phyloP scores from a whole-genome alignment of 2,329 filamentous ascomycete genomes.

The Curvularia verruculosa region DNA sequence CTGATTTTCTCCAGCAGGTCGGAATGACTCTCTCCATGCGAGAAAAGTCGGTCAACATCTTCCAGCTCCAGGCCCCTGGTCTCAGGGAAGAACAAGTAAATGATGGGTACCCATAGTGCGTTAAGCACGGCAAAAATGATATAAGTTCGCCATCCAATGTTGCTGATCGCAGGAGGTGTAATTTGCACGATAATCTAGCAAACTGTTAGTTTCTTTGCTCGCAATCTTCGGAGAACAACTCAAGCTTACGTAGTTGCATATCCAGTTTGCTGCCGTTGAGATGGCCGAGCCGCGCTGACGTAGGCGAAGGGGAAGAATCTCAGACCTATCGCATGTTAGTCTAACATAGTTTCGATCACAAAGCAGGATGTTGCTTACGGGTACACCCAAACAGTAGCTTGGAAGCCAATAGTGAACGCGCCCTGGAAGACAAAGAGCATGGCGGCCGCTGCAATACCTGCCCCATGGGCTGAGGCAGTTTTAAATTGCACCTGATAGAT shows the following conservation, averaged over 20 bases:
- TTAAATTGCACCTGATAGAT: slow-evolving; percentile 27
- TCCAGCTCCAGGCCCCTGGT: slow-evolving; percentile 46
- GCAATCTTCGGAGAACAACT: not conserved
- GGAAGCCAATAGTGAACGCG: slow-evolving; percentile 26
- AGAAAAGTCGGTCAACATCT: slow-evolving; percentile 46
- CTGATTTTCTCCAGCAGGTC: not conserved
- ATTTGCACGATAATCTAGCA: slow-evolving; percentile 57
- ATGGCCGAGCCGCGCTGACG: slow-evolving; percentile 59
- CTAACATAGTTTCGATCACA: not conserved
- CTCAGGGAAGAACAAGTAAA: slow-evolving; percentile 55
- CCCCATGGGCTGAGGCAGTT: slow-evolving; percentile 17
- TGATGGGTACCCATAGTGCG: slow-evolving; percentile 53
- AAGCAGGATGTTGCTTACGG: slow-evolving; percentile 24
- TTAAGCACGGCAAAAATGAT: slow-evolving; percentile 61
- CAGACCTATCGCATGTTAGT: slow-evolving; percentile 35
- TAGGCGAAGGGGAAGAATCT: slow-evolving; percentile 59
- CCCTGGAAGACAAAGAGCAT: slow-evolving; percentile 29
- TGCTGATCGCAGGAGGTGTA: slow-evolving; percentile 57
- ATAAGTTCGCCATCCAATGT: slow-evolving; percentile 59
- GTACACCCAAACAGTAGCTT: slow-evolving; percentile 53
- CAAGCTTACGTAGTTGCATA: slow-evolving; percentile 51
- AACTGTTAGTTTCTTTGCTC: not conserved
- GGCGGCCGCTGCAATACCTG: slow-evolving; percentile 23
- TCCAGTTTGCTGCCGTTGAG: slow-evolving; percentile 58
- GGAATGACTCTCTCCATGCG: not conserved